These are phyloP conservation scores for Oxytropis ochrocephala DNA, from an alignment of 306 rosid species.

Conservation along the genomic window DNA sequence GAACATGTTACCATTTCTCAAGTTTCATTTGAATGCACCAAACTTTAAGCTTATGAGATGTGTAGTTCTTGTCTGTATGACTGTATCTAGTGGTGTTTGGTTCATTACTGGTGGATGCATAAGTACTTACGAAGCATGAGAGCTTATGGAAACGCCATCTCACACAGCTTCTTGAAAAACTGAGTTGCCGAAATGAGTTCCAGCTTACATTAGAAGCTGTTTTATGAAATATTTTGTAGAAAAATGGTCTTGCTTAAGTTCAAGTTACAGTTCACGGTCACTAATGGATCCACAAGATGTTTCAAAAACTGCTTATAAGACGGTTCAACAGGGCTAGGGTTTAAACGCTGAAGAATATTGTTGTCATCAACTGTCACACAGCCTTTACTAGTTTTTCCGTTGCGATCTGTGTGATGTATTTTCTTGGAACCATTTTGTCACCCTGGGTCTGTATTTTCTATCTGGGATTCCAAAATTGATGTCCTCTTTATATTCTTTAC, in stretches of 20 bases:
- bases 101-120: not conserved
- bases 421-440: not conserved
- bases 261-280: not conserved
- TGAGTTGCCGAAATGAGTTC: not conserved
- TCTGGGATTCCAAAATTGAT: not conserved
- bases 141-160: not conserved
- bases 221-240: too few species aligned
- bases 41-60: not conserved
- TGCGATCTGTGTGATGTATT: not conserved
- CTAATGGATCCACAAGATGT: not conserved
- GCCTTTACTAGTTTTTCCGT: not conserved
- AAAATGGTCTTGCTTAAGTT: not conserved
- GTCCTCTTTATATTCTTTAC: not conserved
- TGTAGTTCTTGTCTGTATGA: too few species aligned
- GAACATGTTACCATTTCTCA: not conserved
- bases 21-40: not conserved
- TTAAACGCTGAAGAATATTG: not conserved
- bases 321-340: not conserved
- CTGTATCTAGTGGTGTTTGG: not conserved
- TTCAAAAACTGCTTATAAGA: not conserved
- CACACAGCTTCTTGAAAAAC: not conserved
- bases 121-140: not conserved
- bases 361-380: not conserved
- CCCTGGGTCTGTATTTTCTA: not conserved
- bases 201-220: too few species aligned